phyloP scores from a whole-genome alignment of 1,284 basidiomycete genomes.

The Athelia sp. region DNA sequence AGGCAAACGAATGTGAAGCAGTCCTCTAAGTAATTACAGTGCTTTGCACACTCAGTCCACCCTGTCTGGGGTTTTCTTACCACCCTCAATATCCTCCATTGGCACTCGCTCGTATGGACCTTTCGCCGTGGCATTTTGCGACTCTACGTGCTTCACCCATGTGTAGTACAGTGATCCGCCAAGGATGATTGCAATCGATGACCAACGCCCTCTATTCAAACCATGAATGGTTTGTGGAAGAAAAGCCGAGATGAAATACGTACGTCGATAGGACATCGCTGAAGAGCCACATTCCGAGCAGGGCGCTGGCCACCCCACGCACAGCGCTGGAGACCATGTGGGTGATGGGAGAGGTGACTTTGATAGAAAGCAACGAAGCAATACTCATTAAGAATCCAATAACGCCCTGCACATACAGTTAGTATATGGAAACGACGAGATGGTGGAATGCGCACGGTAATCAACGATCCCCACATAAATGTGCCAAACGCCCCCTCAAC shows the following conservation, averaged over 20 bases:
- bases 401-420: conserved; percentile 46
- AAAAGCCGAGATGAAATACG: too few species aligned
- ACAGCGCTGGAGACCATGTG: conserved; percentile 90
- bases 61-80: conserved; percentile 20
- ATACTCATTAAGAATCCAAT: conserved; percentile 88
- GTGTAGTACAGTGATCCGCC: conserved; percentile 81
- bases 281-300: conserved; percentile 75
- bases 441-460: conserved; percentile 47
- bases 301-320: conserved; percentile 74
- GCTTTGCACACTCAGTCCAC: background rate
- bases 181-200: conserved; percentile 79
- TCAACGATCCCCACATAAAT: conserved; percentile 71
- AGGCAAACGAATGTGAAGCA: too few species aligned
- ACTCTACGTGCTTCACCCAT: conserved; percentile 77
- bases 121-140: conserved; percentile 27
- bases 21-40: too few species aligned
- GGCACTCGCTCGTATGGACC: conserved; percentile 39
- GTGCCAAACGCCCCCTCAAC: conserved; percentile 41
- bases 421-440: background rate
- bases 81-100: conserved; percentile 47
- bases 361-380: conserved; percentile 84
- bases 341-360: conserved; percentile 88
- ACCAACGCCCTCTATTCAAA: conserved; percentile 63
- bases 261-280: conserved; percentile 69
- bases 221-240: too few species aligned